Conservation (phyloP, 768 basidiomycete genomes). For the Lactarius akahatsu region DNA sequence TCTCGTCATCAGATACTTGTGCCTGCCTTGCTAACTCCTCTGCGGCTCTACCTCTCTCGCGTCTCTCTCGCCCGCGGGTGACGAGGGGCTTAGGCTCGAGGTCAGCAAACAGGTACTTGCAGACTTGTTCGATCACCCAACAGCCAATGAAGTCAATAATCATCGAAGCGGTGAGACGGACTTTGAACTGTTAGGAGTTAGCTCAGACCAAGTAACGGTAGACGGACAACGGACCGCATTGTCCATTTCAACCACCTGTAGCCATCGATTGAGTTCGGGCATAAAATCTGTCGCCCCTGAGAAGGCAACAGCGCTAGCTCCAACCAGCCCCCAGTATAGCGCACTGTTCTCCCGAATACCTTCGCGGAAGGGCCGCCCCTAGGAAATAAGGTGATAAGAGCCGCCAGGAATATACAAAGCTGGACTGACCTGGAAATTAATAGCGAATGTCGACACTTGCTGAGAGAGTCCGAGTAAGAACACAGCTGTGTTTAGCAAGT, state of each 20-base stretch:
- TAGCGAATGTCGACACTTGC: constrained; percentile 97
- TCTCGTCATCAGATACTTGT: constrained; percentile 30
- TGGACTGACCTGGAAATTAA: constrained; percentile 83
- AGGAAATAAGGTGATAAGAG: constrained; percentile 12
- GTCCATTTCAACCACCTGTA: constrained; percentile 94
- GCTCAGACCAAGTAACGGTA: background rate
- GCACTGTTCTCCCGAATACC: constrained; percentile 94
- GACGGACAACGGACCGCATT: constrained; percentile 50
- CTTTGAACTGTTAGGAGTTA: constrained; percentile 66
- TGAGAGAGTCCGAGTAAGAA: constrained; percentile 94
- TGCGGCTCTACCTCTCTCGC: constrained; percentile 57
- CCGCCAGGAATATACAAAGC: background rate
- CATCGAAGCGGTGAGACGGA: constrained; percentile 79
- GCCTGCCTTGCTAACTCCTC: constrained; percentile 37
- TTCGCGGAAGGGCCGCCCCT: constrained; percentile 97
- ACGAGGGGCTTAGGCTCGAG: constrained; percentile 84
- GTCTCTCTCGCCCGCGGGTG: constrained; percentile 77
- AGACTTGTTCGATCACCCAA: constrained; percentile 75
- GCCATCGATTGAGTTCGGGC: constrained; percentile 94
- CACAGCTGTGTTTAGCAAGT: constrained; percentile 92
- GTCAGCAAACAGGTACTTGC: constrained; percentile 87
- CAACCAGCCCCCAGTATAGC: constrained; percentile 89
- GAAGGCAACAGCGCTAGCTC: constrained; percentile 88
- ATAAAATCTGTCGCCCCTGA: constrained; percentile 91
- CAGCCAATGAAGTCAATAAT: constrained; percentile 85